Conservation (phyloP, 2,329 filamentous ascomycete species). For the Xylaria sp. region DNA sequence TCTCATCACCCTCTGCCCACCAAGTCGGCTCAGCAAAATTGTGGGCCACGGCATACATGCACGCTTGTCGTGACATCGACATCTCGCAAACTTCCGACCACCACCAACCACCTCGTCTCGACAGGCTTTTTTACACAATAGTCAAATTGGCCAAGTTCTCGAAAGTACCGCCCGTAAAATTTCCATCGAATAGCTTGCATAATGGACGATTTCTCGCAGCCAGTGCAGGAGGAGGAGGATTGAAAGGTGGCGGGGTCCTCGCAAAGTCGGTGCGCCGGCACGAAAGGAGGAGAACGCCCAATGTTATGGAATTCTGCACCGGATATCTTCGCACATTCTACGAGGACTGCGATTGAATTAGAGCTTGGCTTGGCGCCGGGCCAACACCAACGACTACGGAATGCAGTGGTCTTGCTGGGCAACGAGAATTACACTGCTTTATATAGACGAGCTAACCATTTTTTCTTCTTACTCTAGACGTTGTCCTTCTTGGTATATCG, state of each 20-base stretch:
- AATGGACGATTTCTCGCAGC: not conserved
- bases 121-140: slow-evolving; percentile 35
- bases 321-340: not conserved
- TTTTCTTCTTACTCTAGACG: slow-evolving; percentile 60
- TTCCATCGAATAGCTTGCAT: not conserved
- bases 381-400: not conserved
- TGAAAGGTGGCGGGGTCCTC: slow-evolving; percentile 30
- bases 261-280: not conserved
- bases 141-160: slow-evolving; percentile 47
- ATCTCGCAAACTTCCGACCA: slow-evolving; percentile 24
- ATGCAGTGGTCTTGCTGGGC: slow-evolving; percentile 4
- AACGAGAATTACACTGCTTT: slow-evolving; percentile 2
- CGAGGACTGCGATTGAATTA: not conserved
- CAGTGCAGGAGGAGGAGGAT: slow-evolving; percentile 14
- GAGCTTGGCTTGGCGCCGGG: slow-evolving; percentile 1
- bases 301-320: not conserved
- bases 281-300: slow-evolving; percentile 15
- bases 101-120: slow-evolving; percentile 34
- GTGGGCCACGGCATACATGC: slow-evolving; percentile 34
- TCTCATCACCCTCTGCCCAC: slow-evolving; percentile 13
- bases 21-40: slow-evolving; percentile 34
- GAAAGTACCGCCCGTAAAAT: slow-evolving; percentile 41
- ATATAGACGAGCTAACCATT: slow-evolving; percentile 35
- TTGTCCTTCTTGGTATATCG: slow-evolving; percentile 76
- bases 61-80: slow-evolving; percentile 31